phyloP scores from a whole-genome alignment of 2,329 filamentous ascomycete species.

The Neofusicoccum parvum region DNA sequence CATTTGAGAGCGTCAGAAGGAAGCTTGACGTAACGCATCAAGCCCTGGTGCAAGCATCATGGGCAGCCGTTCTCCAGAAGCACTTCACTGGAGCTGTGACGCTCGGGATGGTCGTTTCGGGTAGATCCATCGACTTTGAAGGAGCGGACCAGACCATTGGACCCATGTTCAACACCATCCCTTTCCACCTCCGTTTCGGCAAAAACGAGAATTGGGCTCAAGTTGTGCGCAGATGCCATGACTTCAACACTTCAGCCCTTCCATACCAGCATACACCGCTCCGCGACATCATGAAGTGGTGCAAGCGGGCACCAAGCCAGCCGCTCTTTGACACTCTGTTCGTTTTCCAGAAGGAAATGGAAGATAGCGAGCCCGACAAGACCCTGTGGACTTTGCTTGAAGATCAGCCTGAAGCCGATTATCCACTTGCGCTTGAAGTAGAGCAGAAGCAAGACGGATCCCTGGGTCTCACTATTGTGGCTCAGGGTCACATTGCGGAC shows the following conservation, averaged over 20 bases:
- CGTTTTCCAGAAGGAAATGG: conserved; percentile 67
- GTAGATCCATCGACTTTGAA: conserved; percentile 70
- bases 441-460: conserved; percentile 53
- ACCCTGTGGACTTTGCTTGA: conserved; percentile 56
- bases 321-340: conserved; percentile 75
- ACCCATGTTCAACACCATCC: conserved; percentile 87
- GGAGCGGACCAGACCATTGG: conserved; percentile 70
- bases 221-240: conserved; percentile 66
- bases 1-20: conserved; percentile 51
- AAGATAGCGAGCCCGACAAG: conserved; percentile 28
- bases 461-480: conserved; percentile 62
- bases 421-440: conserved; percentile 77
- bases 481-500: conserved; percentile 52
- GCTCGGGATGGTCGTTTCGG: conserved; percentile 77
- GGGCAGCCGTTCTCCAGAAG: conserved; percentile 64
- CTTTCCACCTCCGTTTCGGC: conserved; percentile 60
- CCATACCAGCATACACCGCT: conserved; percentile 79
- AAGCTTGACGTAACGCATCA: conserved; percentile 74
- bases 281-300: conserved; percentile 80
- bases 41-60: conserved; percentile 74
- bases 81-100: conserved; percentile 53
- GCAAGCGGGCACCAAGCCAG: conserved; percentile 55
- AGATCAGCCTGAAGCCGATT: conserved; percentile 58
- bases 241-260: conserved; percentile 68
- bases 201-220: conserved; percentile 58